Percentiles rank a stretch among this genome's conserved stretches.
Conservation (phyloP, 768 basidiomycete genomes). For the Trametes cubensis region DNA sequence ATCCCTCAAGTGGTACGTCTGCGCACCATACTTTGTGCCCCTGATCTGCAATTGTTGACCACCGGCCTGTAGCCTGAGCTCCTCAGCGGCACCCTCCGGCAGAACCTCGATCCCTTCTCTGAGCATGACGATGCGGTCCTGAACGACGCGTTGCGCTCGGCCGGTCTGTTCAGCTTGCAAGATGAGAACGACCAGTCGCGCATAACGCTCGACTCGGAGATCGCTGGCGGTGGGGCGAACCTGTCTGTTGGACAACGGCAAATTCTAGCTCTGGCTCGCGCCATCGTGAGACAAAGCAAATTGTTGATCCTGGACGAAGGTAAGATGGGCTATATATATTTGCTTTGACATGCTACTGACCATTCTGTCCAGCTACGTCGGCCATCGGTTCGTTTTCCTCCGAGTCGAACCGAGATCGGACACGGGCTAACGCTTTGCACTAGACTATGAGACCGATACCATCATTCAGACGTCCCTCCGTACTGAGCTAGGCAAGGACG, state of each 20-base stretch:
- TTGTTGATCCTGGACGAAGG: slow-evolving; percentile 50
- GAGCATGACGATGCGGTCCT: slow-evolving; percentile 49
- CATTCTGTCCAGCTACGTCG: slow-evolving; percentile 26
- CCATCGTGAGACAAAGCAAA: slow-evolving; percentile 47
- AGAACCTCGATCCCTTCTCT: slow-evolving; percentile 54
- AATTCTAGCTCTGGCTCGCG: slow-evolving; percentile 47
- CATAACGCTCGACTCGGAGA: slow-evolving; percentile 35
- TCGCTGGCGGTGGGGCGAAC: slow-evolving; percentile 35
- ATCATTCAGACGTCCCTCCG: slow-evolving; percentile 58
- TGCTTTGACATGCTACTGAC: background rate
- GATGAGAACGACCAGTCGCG: slow-evolving; percentile 31
- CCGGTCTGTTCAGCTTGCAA: slow-evolving; percentile 39
- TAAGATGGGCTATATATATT: background rate
- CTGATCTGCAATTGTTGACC: background rate
- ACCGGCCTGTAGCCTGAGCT: slow-evolving; percentile 39
- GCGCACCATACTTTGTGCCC: slow-evolving; percentile 15
- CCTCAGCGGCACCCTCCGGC: slow-evolving; percentile 47
- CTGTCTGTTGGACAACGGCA: slow-evolving; percentile 48
- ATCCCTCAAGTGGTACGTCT: slow-evolving; percentile 43
- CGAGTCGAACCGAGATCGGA: background rate
- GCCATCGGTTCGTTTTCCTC: slow-evolving; percentile 27
- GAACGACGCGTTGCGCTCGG: slow-evolving; percentile 43
- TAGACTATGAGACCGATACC: slow-evolving; percentile 57
- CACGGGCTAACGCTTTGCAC: background rate
- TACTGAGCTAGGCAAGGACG: slow-evolving; percentile 41